Evolutionary conservation across 768 basidiomycete genomes (phyloP).

Genomic region (Austroboletus festivus): DNA sequence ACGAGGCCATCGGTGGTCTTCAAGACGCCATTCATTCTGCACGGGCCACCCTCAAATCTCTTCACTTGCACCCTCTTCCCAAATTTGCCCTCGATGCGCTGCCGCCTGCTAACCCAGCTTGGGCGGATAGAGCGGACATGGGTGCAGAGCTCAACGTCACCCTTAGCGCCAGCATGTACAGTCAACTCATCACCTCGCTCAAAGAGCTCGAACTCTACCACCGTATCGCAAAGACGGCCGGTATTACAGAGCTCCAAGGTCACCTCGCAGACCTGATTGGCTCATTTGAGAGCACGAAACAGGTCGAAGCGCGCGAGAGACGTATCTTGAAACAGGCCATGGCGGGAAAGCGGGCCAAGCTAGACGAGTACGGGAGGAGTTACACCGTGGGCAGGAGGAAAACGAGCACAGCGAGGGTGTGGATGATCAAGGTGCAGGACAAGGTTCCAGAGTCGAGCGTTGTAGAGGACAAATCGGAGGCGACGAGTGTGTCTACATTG

Average conservation of each 20-base stretch:
- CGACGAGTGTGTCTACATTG: conserved; percentile 12
- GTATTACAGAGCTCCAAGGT: conserved; percentile 49
- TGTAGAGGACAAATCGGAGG: conserved; percentile 1
- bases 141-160: conserved; percentile 50
- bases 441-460: conserved; percentile 32
- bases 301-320: conserved; percentile 40
- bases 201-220: conserved; percentile 64
- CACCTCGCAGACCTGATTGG: conserved; percentile 57
- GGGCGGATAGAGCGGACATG: conserved; percentile 67
- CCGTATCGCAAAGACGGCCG: conserved; percentile 21
- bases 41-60: conserved; percentile 54
- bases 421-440: conserved; percentile 72
- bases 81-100: conserved; percentile 58
- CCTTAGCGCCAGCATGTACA: conserved; percentile 70
- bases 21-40: conserved; percentile 59
- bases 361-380: conserved; percentile 81
- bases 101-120: conserved; percentile 57
- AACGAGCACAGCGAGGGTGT: conserved; percentile 86
- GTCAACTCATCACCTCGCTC: conserved; percentile 57
- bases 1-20: conserved; percentile 66
- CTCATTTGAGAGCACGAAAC: conserved; percentile 65
- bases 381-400: conserved; percentile 86
- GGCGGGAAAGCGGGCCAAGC: conserved; percentile 52
- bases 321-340: conserved; percentile 22
- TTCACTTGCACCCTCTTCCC: conserved; percentile 79